Evolutionary conservation across 768 basidiomycete genomes (phyloP), one percentile per base, ranked within the genome.

Genomic region (Cyclocybe aegerita): DNA sequence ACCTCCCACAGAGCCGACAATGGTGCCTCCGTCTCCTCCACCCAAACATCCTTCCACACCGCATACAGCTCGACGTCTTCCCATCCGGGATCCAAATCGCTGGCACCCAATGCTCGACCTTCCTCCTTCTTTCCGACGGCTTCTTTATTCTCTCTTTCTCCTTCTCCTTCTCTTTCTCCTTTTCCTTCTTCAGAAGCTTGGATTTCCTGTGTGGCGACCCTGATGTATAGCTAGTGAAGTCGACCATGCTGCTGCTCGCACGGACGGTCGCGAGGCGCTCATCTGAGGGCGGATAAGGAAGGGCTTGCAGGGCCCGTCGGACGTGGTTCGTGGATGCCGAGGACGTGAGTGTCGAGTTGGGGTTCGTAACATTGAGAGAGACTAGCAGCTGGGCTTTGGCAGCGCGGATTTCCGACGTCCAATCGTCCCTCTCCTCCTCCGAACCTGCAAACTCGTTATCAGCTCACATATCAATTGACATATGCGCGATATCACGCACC

Each of bases 61-160:
- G 76, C 92, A 93, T 93, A 63, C 94, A 97, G 15, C 77, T 74
- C 47, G 81, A 79, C n/a, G 90, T 86, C 65, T 80, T 89, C 52
- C 82, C 80, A 61, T 97, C 92, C 0, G 94, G 92, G 30, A 95
- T 85, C 94, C 94, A 97, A 17, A 96, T 81, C 0, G 94, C 88
- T 4, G 94, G 93, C 1, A 93, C 82, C 73, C 93, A 96, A 65
- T 89, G 83, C 39, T 89, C 88, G 47, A 88, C 86, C 61, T 71
- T 78, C 8, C 75, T 73, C 37, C 82, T 64, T 57, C 74, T 70
- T 56, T 76, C 72, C 46, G 43, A 48, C 11, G 55, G 29, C 23
- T 23, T 23, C 23, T 23, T 23, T 15, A 44, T n/a, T 29, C 45
- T 39, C 11, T 32, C 53, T 52, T 51, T 61, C 42, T 60, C 52